Base-by-base conservation (phyloP, 2,329 filamentous ascomycete species). In the Fusarium praegraminearum region DNA sequence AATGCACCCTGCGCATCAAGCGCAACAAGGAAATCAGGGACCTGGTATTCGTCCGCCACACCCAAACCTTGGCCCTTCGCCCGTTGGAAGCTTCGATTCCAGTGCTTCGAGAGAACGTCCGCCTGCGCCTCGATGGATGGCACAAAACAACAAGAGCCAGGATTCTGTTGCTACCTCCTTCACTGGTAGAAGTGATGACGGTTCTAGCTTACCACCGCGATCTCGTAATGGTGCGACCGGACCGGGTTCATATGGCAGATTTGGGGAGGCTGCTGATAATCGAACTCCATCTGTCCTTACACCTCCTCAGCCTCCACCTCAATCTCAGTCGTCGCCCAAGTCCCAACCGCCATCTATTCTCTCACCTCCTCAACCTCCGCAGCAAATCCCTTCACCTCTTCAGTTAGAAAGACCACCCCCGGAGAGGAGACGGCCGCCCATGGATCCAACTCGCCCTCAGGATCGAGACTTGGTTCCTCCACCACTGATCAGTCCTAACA, bases 341-440 rank as follows among this genome's bases (percentile, higher is more conserved):
- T 75, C 53, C 30, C 79, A 64, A 55, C 70, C 63, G 18, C 63
- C 41, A 45, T 59, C 62, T 57, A 72, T 44, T 41, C 51, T 57
- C 7, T 73, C 71, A 32, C 65, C 64, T 50, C 75, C 56, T 12
- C 73, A 73, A 41, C 67, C 71, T 32, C 74, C 76, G 33, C 69
- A 76, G 18, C 73, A 77, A 16, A 60, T 70, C 8, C 68, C 68
- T 24, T 66, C 68, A 36, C 68, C 68, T 30, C 68, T 71, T 66
- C 76, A 74, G 41, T 52, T 65, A 10, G 84, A 84, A 36, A 80
- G 85, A 24, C 82, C 82, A 35, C 84, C 87, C 2, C 90, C 90
- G 1, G 89, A 91, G 71, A 83, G 90, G 65, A 89, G 85, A 76
- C 82, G 90, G 50, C 90, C 90, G 3, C 88, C 89, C 1, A 91